phyloP scores from a whole-genome alignment of 139 green algal species.

The Chlamydomonas incerta region DNA sequence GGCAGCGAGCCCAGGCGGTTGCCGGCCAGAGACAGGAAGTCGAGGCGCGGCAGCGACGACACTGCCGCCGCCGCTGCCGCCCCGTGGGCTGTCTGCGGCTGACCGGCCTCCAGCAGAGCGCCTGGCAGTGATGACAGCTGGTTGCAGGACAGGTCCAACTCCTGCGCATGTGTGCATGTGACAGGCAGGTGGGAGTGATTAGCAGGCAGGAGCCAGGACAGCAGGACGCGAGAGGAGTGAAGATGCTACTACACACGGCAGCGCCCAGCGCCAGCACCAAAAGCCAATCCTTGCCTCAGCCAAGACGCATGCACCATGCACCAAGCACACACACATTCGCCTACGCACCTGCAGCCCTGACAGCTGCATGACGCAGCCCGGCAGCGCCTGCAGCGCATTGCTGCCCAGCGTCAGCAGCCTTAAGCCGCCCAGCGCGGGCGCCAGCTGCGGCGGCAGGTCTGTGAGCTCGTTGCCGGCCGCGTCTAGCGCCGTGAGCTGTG shows the following conservation, averaged over 20 bases:
- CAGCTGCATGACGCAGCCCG: background rate
- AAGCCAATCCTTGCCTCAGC: too few relatives aligned
- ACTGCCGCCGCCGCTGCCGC: too few relatives aligned
- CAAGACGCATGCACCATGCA: too few relatives aligned
- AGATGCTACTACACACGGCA: too few relatives aligned
- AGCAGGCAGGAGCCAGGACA: background rate
- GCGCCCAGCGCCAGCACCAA: too few relatives aligned
- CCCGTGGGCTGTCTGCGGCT: too few relatives aligned
- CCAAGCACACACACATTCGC: too few relatives aligned
- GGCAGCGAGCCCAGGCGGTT: slow-evolving; percentile 54
- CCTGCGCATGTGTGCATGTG: too few relatives aligned
- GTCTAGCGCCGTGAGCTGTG: slow-evolving; percentile 51
- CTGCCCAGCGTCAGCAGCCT: slow-evolving; percentile 38
- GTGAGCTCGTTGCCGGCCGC: slow-evolving; percentile 65
- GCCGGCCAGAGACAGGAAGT: slow-evolving; percentile 75
- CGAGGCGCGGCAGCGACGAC: slow-evolving; percentile 48
- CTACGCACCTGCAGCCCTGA: slow-evolving; percentile 13
- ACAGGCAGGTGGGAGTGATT: background rate
- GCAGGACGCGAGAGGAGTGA: background rate
- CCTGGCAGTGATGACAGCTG: slow-evolving; percentile 55
- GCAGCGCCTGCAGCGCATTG: slow-evolving; percentile 66
- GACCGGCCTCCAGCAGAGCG: slow-evolving; percentile 16
- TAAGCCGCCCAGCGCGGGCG: slow-evolving; percentile 26
- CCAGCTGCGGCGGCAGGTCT: slow-evolving; percentile 57
- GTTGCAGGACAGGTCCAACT: slow-evolving; percentile 64